A percentile compares a stretch with the other conserved stretches of the same genome.
phyloP scores from a whole-genome alignment of 2,329 filamentous ascomycete species.

The Lasiodiplodia theobromae region DNA sequence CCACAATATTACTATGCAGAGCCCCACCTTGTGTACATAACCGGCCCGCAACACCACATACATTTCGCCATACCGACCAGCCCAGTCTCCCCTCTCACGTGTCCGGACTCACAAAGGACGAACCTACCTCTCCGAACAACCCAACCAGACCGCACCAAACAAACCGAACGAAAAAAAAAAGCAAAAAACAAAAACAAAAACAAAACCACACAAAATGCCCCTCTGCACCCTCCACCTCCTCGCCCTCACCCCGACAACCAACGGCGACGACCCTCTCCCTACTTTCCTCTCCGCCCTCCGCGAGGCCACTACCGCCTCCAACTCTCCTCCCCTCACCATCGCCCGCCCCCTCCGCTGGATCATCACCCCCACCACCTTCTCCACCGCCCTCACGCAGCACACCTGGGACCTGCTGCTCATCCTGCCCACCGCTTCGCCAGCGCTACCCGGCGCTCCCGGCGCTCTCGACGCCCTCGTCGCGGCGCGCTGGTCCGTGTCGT shows the following conservation, averaged over 20 bases:
- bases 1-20: neutral
- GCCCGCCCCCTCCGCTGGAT: conserved; percentile 58
- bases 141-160: neutral
- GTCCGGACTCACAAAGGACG: neutral
- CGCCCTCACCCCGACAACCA: conserved; percentile 45
- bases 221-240: conserved; percentile 58
- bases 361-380: conserved; percentile 54
- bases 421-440: conserved; percentile 40
- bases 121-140: neutral
- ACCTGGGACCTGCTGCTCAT: conserved; percentile 59
- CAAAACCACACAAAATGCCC: conserved; percentile 49
- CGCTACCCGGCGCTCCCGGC: conserved; percentile 33
- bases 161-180: neutral
- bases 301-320: conserved; percentile 37
- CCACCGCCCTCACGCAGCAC: conserved; percentile 42
- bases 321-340: conserved; percentile 50
- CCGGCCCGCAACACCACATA: neutral
- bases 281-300: conserved; percentile 52
- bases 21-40: neutral
- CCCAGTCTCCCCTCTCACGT: too few species aligned
- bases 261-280: conserved; percentile 39
- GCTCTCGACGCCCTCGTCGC: neutral
- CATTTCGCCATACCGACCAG: neutral
- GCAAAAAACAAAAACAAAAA: neutral
- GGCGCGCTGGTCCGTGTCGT: conserved; percentile 44